Evolutionary conservation across 2,329 filamentous ascomycete species (phyloP), one percentile per base, ranked within the genome.

Genomic region (Hymenotorrendiella dingleyae): DNA sequence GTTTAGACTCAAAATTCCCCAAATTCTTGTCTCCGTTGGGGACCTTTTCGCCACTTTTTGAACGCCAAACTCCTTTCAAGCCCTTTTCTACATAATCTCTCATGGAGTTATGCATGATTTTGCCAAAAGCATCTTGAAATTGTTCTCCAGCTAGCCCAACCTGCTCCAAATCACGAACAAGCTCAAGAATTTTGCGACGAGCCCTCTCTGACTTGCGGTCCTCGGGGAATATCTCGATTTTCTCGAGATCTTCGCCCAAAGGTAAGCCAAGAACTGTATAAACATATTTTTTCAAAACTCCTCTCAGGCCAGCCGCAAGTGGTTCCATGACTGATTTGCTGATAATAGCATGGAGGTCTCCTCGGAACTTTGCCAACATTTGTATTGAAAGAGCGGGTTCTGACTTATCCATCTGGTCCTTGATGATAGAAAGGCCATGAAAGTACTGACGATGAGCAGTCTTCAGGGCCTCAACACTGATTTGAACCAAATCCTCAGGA

Each of bases 81-180:
- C 74, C 75, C 36, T 71, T 68, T 28, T 67, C 67, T 29, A 89
- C 74, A 53, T 82, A 84, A 10, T 73, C 67, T 32, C 72, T 71
- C 69, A 89, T 79, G 45, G 82, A 70, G 26, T 66, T 65, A 57
- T 87, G 74, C 71, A 88, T 81, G 20, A 84, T 72, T 60, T 84
- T 79, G 12, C 83, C 85, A 55, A 88, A 82, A 26, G 84, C 68
- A 22, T 83, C 73, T 56, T 88, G 81, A 39, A 85, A 84, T 36
- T 68, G 71, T 54, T 85, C 80, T 20, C 82, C 82, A 1, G 80
- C 80, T 14, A 89, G 65, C 0, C 84, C 85, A 17, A 87, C 77
- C 35, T 74, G 70, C 51, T 74, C 67, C 12, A 89, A 65, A 7
- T 76, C 73, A 36, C 74, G 70, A 2, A 84, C 66, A 14, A 86